Percentiles rank a stretch among this genome's conserved stretches.
Conservation (phyloP, 1,284 basidiomycete species). For the Papiliotrema nemorosa region DNA sequence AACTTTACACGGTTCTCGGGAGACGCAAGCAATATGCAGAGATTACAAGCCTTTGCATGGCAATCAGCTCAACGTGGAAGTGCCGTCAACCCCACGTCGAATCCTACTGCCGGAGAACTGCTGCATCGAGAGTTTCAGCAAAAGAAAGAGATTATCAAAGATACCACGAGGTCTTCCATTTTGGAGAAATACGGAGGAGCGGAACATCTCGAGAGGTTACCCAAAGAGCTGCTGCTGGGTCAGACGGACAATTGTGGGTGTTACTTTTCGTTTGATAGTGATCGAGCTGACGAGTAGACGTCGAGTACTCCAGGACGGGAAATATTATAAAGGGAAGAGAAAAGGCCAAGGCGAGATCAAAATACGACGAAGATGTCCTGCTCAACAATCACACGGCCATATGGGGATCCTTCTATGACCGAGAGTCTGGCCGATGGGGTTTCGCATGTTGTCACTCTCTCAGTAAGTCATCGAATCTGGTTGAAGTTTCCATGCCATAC, state of each 20-base stretch:
- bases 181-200: constrained; percentile 90
- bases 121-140: constrained; percentile 85
- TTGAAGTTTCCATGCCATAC: too few species aligned
- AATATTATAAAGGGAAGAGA: constrained; percentile 90
- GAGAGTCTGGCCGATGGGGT: constrained; percentile 73
- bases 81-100: constrained; percentile 92
- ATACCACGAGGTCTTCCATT: constrained; percentile 79
- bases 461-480: constrained; percentile 16
- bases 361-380: constrained; percentile 94
- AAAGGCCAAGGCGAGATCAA: constrained; percentile 74
- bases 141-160: constrained; percentile 88
- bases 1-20: constrained; percentile 90
- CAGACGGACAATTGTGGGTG: constrained; percentile 83
- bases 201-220: constrained; percentile 73
- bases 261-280: background rate
- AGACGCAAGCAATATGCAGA: constrained; percentile 84
- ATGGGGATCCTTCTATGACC: constrained; percentile 95
- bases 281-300: constrained; percentile 53
- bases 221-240: constrained; percentile 83
- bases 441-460: constrained; percentile 90
- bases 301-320: constrained; percentile 92
- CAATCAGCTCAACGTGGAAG: constrained; percentile 89
- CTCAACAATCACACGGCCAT: constrained; percentile 89
- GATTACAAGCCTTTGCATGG: constrained; percentile 95
- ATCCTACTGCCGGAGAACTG: constrained; percentile 91